Evolutionary conservation across 1,284 basidiomycete species (phyloP).

Genomic region (Rhodotorula sp.): DNA sequence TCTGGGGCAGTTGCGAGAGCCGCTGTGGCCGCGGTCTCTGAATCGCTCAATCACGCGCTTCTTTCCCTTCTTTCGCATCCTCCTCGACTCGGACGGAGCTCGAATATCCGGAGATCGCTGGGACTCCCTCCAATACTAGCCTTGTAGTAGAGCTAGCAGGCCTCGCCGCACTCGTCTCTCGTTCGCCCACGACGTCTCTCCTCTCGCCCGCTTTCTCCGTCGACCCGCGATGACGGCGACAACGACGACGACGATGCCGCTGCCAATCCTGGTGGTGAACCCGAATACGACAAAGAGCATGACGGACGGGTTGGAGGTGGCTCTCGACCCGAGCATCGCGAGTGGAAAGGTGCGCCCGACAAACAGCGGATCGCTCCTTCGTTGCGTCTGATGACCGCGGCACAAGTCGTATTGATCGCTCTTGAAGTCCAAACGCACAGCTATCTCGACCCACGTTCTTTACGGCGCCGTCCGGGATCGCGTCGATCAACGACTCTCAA

Average conservation of each 20-base stretch:
- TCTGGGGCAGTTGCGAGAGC: too few species aligned
- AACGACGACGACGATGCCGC: not conserved
- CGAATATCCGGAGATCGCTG: too few species aligned
- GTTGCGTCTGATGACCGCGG: not conserved
- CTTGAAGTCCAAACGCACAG: not conserved
- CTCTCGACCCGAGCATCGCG: slow-evolving; percentile 1
- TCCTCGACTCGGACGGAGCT: not conserved
- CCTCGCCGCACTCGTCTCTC: too few species aligned
- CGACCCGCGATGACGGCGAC: not conserved
- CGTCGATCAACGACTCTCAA: slow-evolving; percentile 53
- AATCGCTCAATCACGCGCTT: too few species aligned
- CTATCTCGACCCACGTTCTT: slow-evolving; percentile 45
- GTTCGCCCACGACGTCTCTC: not conserved
- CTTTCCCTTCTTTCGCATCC: too few species aligned
- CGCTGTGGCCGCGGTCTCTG: too few species aligned
- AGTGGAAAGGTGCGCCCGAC: slow-evolving; percentile 9
- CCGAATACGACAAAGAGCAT: slow-evolving; percentile 56
- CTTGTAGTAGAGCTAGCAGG: too few species aligned
- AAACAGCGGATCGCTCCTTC: not conserved
- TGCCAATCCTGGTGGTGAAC: slow-evolving; percentile 54
- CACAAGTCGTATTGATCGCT: too few species aligned
- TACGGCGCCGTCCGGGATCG: slow-evolving; percentile 52
- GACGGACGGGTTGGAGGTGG: slow-evolving; percentile 45
- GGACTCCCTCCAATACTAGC: too few species aligned
- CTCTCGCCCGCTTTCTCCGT: not conserved